phyloP scores from a whole-genome alignment of 441 rosid genomes.

The Croton laevigatus region DNA sequence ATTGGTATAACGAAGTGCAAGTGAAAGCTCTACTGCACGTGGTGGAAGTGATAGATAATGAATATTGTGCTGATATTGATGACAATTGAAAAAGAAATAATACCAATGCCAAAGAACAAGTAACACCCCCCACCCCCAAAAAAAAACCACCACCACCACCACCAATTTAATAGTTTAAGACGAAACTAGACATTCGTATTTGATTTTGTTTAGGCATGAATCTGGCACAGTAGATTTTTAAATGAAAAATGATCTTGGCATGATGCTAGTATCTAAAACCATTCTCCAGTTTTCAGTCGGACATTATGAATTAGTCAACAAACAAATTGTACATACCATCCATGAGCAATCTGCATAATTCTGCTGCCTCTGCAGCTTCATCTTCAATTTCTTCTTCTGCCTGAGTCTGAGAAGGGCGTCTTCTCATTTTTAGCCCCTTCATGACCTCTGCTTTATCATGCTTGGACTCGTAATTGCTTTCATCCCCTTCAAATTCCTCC shows the following conservation, averaged over 20 bases:
- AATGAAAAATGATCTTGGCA: neutral
- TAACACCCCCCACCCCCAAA: neutral
- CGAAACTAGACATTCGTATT: neutral
- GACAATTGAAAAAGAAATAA: neutral
- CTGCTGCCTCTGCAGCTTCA: constrained; percentile 98
- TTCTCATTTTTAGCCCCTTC: constrained; percentile 93
- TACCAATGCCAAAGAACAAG: neutral
- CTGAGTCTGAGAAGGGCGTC: constrained; percentile 74
- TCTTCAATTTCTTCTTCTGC: constrained; percentile 95
- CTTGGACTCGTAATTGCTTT: constrained; percentile 56
- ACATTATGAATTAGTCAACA: constrained; percentile 13
- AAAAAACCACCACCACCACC: too few species aligned
- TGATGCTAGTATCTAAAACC: neutral
- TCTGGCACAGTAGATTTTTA: neutral
- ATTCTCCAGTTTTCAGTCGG: neutral
- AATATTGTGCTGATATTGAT: neutral
- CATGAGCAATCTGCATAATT: constrained; percentile 89
- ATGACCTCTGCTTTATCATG: constrained; percentile 76
- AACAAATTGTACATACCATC: constrained; percentile 59
- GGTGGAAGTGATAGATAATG: neutral
- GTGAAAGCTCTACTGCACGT: neutral
- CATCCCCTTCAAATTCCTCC: constrained; percentile 90
- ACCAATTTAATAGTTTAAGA: neutral
- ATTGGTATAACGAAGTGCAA: too few species aligned
- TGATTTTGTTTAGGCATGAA: neutral